These are phyloP conservation scores for Hyphodiscus hymeniophilus DNA, from an alignment of 495 filamentous ascomycete genomes.

Conservation along the genomic window DNA sequence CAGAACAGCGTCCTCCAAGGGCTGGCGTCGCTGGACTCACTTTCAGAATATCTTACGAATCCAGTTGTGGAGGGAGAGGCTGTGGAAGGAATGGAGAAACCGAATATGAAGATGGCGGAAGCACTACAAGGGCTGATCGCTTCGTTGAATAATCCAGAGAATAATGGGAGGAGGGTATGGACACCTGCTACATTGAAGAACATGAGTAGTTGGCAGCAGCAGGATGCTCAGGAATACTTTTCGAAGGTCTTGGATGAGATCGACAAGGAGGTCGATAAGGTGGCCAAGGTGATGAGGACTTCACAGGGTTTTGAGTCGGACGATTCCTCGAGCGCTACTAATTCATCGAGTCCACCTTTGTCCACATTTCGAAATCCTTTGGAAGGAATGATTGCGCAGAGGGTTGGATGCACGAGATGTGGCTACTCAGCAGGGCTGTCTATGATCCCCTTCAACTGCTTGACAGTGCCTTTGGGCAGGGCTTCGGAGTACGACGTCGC, in stretches of 20 bases:
- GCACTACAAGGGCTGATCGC: constrained; percentile 56
- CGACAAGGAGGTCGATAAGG: constrained; percentile 58
- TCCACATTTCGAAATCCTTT: constrained; percentile 48
- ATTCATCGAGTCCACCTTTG: constrained; percentile 1
- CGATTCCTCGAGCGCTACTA: constrained; percentile 19
- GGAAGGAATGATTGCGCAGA: constrained; percentile 80
- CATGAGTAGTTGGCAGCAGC: constrained; percentile 91
- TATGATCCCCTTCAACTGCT: constrained; percentile 86
- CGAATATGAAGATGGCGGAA: constrained; percentile 38
- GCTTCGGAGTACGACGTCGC: constrained; percentile 51
- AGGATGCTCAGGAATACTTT: constrained; percentile 97
- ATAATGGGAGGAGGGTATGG: constrained; percentile 67
- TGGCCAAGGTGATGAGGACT: constrained; percentile 5
- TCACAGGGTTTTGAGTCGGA: constrained; percentile 27
- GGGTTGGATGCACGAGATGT: constrained; percentile 81
- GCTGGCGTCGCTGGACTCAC: constrained; percentile 63
- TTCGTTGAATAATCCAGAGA: constrained; percentile 55
- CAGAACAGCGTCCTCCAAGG: constrained; percentile 94
- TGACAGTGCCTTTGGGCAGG: constrained; percentile 73
- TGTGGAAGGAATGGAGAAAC: constrained; percentile 25
- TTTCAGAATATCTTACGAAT: constrained; percentile 44
- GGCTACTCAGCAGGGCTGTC: constrained; percentile 80
- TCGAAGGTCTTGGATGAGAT: constrained; percentile 82
- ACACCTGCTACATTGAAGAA: constrained; percentile 68
- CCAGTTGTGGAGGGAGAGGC: constrained; percentile 19